These are phyloP conservation scores for Fraxinus pennsylvanica DNA, from an alignment of 257 asterid genomes.

Conservation along the genomic window DNA sequence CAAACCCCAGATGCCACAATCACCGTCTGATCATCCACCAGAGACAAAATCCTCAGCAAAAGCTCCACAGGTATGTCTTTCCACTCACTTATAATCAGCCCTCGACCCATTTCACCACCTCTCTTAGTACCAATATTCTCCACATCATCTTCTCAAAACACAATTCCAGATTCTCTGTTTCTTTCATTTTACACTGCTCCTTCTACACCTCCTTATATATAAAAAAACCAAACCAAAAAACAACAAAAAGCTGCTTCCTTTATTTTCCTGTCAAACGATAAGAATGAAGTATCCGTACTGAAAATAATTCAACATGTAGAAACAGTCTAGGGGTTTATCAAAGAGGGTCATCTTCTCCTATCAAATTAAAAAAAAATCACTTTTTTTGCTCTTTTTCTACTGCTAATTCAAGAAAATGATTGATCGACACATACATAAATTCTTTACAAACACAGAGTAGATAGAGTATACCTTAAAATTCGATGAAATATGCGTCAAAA, in stretches of 20 bases:
- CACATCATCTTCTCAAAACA: constrained; percentile 67
- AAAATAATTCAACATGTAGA: constrained; percentile 33
- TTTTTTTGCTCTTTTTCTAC: too few species aligned
- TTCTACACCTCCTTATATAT: constrained; percentile 18
- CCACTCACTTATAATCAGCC: constrained; percentile 72
- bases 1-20: constrained; percentile 94
- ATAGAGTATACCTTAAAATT: constrained; percentile 26
- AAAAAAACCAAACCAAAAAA: constrained; percentile 15
- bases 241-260: constrained; percentile 23
- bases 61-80: constrained; percentile 90
- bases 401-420: too few species aligned
- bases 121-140: constrained; percentile 15
- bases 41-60: constrained; percentile 71
- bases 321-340: constrained; percentile 11
- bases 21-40: constrained; percentile 86
- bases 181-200: constrained; percentile 30
- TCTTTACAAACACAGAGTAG: not conserved
- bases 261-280: constrained; percentile 14
- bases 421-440: too few species aligned
- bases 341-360: constrained; percentile 26
- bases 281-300: constrained; percentile 8
- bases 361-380: not conserved
- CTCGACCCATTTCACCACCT: constrained; percentile 51
- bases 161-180: constrained; percentile 49
- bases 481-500: constrained; percentile 1